A percentile compares a stretch with the other conserved stretches of the same genome.
Evolutionary conservation across 2,329 filamentous ascomycete genomes (phyloP).

Genomic region (Stachybotrys echinatus): DNA sequence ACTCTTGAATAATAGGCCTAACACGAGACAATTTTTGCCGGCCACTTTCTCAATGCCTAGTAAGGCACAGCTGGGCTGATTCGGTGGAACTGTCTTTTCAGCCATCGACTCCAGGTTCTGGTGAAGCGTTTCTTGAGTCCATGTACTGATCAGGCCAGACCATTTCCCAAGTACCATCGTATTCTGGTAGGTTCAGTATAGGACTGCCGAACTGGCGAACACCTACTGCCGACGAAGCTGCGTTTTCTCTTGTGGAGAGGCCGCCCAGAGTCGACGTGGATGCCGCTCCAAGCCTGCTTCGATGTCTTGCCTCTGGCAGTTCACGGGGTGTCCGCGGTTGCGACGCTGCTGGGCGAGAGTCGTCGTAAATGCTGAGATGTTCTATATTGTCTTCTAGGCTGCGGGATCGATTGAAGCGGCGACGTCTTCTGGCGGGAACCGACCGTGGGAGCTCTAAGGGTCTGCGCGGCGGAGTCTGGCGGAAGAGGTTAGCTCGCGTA

Average conservation of each 20-base stretch:
- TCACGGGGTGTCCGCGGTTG: constrained; percentile 16
- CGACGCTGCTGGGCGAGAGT: constrained; percentile 7
- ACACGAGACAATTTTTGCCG: too few relatives aligned
- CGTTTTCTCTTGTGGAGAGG: background rate
- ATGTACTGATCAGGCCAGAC: background rate
- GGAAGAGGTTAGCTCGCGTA: background rate
- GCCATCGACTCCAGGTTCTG: too few relatives aligned
- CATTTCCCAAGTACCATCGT: background rate
- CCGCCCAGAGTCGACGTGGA: background rate
- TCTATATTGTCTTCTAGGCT: background rate
- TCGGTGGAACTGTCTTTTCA: too few relatives aligned
- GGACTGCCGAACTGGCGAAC: too few relatives aligned
- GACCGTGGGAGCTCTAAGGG: background rate
- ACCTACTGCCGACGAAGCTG: too few relatives aligned
- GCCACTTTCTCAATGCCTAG: too few relatives aligned
- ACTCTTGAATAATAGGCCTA: too few relatives aligned
- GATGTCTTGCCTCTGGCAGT: constrained; percentile 17
- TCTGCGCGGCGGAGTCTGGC: background rate
- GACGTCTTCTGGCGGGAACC: background rate
- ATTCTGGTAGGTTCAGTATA: too few relatives aligned
- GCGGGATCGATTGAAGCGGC: background rate
- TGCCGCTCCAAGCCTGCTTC: constrained; percentile 11
- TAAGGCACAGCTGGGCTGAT: too few relatives aligned
- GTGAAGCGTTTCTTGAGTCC: background rate
- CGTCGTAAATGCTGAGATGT: constrained; percentile 11